Evolutionary conservation across 2,329 filamentous ascomycete genomes (phyloP), one percentile per base, ranked within the genome.

Genomic region (Beauveria pseudobassiana): DNA sequence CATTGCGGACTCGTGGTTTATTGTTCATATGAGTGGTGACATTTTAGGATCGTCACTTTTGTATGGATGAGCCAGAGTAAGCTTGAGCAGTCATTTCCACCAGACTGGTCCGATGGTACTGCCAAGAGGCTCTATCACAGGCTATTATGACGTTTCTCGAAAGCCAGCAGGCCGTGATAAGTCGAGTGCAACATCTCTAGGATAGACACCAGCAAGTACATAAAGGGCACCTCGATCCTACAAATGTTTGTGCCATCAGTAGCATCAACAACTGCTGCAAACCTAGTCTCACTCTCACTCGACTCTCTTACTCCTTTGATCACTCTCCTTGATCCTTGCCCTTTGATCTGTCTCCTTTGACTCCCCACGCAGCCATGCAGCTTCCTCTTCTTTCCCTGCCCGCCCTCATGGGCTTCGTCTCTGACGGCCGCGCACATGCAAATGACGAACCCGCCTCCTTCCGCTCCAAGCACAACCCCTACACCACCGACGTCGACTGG

Each of bases 401-500:
- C 63, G 69, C 73, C 64, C 67, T 72, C 64, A 67, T 76, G 65
- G 71, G 74, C 66, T 53, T 72, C 61, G 64, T 68, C 46, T 71
- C 71, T 75, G 57, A 74, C 73, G 59, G 69, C 74, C 50, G 81
- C 76, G 53, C 81, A 84, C 70, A 84, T 84, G 77, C 76, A 80
- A 67, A 77, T 83, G 75, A 70, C 69, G 22, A 74, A 74, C 64
- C 82, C 82, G 2, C 66, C 78, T 79, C 82, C 3, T 75, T 84
- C 64, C 73, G 73, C 51, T 82, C 80, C 70, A 81, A 80, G 72
- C 73, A 72, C 69, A 83, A 83, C 73, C 75, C 77, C 38, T 72
- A 77, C 65, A 72, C 77, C 58, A 69, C 59, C 52, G 72, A 80
- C 61, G 81, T 85, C 69, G 88, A 91, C 75, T 90, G 88, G 75